Evolutionary conservation across 2,329 filamentous ascomycete species (phyloP).

Genomic region (Trichoderma harzianum): DNA sequence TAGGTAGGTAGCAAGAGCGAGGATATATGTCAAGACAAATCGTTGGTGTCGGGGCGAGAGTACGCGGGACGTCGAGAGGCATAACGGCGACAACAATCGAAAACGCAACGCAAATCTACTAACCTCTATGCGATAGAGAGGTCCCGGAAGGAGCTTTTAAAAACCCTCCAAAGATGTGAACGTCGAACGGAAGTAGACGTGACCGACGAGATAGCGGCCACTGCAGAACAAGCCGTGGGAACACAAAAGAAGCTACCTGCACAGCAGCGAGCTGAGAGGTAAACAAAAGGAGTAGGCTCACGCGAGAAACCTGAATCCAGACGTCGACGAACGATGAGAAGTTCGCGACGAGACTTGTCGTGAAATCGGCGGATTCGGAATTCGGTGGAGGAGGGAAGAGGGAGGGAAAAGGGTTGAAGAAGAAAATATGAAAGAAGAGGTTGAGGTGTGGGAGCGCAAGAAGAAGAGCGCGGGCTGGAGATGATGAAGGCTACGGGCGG

Average conservation of each 20-base stretch:
- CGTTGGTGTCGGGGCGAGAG: not conserved
- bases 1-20: not conserved
- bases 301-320: slow-evolving; percentile 30
- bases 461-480: slow-evolving; percentile 7
- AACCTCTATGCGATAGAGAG: slow-evolving; percentile 17
- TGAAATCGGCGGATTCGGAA: slow-evolving; percentile 37
- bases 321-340: slow-evolving; percentile 25
- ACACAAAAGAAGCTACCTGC: slow-evolving; percentile 25
- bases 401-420: slow-evolving; percentile 20
- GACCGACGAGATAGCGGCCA: slow-evolving; percentile 14
- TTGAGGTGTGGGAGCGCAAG: slow-evolving; percentile 16
- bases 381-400: slow-evolving; percentile 27
- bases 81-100: not conserved
- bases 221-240: slow-evolving; percentile 18
- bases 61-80: not conserved
- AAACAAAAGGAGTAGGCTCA: slow-evolving; percentile 28
- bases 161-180: slow-evolving; percentile 16
- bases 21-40: not conserved
- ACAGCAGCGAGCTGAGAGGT: slow-evolving; percentile 30
- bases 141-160: slow-evolving; percentile 6
- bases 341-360: slow-evolving; percentile 36
- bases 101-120: slow-evolving; percentile 5
- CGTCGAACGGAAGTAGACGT: slow-evolving; percentile 16
- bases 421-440: slow-evolving; percentile 18
- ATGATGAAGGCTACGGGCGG: slow-evolving; percentile 19